Evolutionary conservation across 148 eudicot genomes (phyloP).

Genomic region (Fagopyrum homotropicum): DNA sequence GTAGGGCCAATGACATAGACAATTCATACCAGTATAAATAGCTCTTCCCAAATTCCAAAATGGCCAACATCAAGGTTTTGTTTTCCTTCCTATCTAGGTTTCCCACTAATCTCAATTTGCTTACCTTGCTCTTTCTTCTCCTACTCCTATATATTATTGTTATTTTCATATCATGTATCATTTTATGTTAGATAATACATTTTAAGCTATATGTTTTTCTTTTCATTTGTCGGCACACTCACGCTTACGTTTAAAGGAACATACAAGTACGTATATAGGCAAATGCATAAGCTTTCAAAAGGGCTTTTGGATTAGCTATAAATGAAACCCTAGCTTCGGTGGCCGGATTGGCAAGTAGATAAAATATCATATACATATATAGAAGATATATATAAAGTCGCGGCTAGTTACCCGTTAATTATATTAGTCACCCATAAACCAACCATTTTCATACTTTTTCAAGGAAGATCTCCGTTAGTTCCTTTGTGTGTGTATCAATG

Average conservation of each 20-base stretch:
- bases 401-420: background rate
- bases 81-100: background rate
- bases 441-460: background rate
- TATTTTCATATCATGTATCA: background rate
- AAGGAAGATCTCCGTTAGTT: background rate
- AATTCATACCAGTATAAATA: slow-evolving; percentile 9
- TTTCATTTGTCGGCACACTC: background rate
- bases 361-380: background rate
- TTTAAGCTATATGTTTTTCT: background rate
- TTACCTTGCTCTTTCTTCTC: background rate
- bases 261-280: background rate
- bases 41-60: slow-evolving; percentile 6
- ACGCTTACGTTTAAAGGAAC: background rate
- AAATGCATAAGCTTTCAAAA: background rate
- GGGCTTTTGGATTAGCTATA: slow-evolving; percentile 3
- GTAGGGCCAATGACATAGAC: slow-evolving; percentile 11
- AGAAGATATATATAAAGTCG: background rate
- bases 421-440: background rate
- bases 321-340: background rate
- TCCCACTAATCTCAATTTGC: background rate
- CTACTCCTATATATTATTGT: background rate
- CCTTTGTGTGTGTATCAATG: background rate
- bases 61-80: background rate
- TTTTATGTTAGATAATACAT: background rate
- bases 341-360: background rate